Conservation (phyloP, 106 monocot genomes). For the Ottelia alismoides region DNA sequence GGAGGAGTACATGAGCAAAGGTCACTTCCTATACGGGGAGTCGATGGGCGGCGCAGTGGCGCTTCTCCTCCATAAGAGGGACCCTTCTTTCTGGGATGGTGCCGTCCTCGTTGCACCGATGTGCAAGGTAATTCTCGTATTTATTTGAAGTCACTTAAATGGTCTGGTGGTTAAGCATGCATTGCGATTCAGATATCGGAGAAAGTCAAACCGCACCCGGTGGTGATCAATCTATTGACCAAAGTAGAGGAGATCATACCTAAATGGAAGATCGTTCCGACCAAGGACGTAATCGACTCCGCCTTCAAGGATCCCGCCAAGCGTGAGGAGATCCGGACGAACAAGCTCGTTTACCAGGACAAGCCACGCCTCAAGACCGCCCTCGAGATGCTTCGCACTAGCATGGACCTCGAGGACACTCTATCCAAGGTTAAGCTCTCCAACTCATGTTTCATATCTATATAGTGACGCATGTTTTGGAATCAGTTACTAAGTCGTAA, state of each 20-base stretch:
- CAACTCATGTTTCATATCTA: too few relatives aligned
- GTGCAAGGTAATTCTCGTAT: too few relatives aligned
- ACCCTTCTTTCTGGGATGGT: constrained; percentile 83
- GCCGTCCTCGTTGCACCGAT: constrained; percentile 91
- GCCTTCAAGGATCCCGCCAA: constrained; percentile 90
- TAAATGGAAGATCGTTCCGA: constrained; percentile 97
- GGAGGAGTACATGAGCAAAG: constrained; percentile 45
- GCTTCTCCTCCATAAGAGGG: constrained; percentile 62
- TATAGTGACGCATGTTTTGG: too few relatives aligned
- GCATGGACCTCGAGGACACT: constrained; percentile 58
- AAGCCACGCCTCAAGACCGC: constrained; percentile 95
- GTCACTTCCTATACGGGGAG: constrained; percentile 88
- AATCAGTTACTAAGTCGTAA: too few relatives aligned
- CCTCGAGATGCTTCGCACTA: constrained; percentile 82
- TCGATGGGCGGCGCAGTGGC: constrained; percentile 97
- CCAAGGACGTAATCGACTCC: constrained; percentile 79
- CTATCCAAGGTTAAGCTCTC: constrained; percentile 40
- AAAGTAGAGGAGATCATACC: constrained; percentile 84
- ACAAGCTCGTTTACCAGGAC: constrained; percentile 86
- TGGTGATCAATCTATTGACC: constrained; percentile 68
- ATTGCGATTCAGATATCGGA: too few relatives aligned
- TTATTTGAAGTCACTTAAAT: too few relatives aligned
- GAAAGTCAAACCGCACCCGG: constrained; percentile 86
- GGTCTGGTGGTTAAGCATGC: too few relatives aligned
- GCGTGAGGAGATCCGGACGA: constrained; percentile 57